phyloP scores from a whole-genome alignment of 2,329 filamentous ascomycete genomes.

The Fusarium albosuccineum region DNA sequence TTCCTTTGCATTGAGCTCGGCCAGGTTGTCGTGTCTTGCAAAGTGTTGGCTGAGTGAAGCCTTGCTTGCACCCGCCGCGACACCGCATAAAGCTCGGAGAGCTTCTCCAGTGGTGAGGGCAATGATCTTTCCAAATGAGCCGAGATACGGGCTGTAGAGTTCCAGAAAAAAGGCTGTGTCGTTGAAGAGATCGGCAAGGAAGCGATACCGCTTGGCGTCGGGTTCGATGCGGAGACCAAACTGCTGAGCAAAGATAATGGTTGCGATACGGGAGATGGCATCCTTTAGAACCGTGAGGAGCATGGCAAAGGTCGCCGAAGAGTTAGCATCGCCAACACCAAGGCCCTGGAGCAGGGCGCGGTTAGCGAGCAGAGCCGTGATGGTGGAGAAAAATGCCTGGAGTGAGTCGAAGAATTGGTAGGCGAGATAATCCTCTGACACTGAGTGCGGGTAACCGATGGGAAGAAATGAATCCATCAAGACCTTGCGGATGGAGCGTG shows the following conservation, averaged over 20 bases:
- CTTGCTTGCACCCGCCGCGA: constrained; percentile 90
- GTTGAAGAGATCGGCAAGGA: constrained; percentile 90
- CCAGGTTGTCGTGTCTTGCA: constrained; percentile 86
- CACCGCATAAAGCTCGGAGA: constrained; percentile 79
- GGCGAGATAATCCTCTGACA: constrained; percentile 85
- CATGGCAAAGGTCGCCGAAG: constrained; percentile 83
- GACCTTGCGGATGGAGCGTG: constrained; percentile 43
- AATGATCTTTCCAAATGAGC: constrained; percentile 63
- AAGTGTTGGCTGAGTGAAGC: constrained; percentile 94
- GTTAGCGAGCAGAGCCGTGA: constrained; percentile 82
- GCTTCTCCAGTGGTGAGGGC: constrained; percentile 65
- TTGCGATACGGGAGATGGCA: constrained; percentile 83
- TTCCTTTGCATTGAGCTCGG: constrained; percentile 94
- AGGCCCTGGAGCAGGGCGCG: constrained; percentile 83
- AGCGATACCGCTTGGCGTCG: constrained; percentile 90
- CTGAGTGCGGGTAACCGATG: constrained; percentile 87
- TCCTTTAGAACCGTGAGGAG: constrained; percentile 87
- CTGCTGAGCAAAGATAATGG: constrained; percentile 86
- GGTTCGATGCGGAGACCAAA: constrained; percentile 87
- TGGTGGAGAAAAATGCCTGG: constrained; percentile 87
- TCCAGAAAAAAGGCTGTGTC: constrained; percentile 89
- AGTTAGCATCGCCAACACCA: constrained; percentile 85
- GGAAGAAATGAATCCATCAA: constrained; percentile 76
- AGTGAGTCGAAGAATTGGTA: constrained; percentile 80
- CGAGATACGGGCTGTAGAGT: constrained; percentile 81